These are phyloP conservation scores for Cadophora malorum DNA, from an alignment of 2,329 filamentous ascomycete species.

Conservation along the genomic window DNA sequence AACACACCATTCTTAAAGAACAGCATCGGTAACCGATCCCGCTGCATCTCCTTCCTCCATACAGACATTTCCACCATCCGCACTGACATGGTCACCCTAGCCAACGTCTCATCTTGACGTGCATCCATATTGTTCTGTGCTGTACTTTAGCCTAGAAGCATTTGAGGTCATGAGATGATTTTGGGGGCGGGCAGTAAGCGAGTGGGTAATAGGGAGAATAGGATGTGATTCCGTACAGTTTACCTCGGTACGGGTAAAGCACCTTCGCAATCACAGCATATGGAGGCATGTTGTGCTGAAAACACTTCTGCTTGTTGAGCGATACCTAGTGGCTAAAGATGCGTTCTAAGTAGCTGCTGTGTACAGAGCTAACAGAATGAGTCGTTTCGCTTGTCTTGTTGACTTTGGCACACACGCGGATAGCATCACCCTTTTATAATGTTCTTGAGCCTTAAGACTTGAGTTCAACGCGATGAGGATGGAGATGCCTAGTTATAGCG, in stretches of 20 bases:
- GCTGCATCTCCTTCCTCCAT: background rate
- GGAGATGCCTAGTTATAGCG: too few species aligned
- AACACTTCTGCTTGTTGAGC: background rate
- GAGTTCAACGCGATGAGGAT: too few species aligned
- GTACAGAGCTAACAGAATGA: background rate
- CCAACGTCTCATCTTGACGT: too few species aligned
- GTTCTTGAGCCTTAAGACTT: background rate
- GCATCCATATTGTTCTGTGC: conserved; percentile 3
- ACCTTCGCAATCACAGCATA: background rate
- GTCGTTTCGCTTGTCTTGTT: background rate
- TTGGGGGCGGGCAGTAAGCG: conserved; percentile 14
- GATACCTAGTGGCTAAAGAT: background rate
- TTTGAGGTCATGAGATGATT: conserved; percentile 10
- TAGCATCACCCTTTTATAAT: background rate
- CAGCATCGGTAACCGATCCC: conserved; percentile 3
- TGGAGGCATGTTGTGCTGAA: background rate
- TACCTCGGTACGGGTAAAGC: conserved; percentile 1
- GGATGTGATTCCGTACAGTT: background rate
- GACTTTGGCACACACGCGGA: background rate
- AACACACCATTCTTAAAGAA: background rate
- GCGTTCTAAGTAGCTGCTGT: background rate
- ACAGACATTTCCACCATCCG: too few species aligned
- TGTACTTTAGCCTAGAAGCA: background rate
- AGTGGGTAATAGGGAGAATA: conserved; percentile 18
- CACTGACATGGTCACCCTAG: too few species aligned